These are phyloP conservation scores for Rhodomyrtus psidioides DNA, from an alignment of 441 rosid genomes.

Conservation along the genomic window DNA sequence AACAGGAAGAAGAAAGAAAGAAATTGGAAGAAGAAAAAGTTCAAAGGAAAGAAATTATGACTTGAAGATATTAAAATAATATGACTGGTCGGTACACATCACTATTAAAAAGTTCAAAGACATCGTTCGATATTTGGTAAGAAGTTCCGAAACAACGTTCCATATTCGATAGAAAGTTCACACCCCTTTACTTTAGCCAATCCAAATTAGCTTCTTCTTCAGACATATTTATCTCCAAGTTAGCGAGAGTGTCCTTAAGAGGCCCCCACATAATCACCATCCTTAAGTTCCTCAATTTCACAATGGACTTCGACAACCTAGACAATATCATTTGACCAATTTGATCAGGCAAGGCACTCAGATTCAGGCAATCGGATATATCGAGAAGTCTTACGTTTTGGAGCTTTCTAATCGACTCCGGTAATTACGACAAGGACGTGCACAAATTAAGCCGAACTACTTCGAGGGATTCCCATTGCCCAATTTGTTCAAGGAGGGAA, in stretches of 20 bases:
- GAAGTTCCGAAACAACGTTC: neutral
- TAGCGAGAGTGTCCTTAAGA: slow-evolving; percentile 1
- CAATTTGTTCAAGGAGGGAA: slow-evolving; percentile 35
- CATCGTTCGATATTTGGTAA: neutral
- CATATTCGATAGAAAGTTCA: too few species aligned
- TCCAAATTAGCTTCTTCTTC: slow-evolving; percentile 32
- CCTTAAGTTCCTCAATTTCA: slow-evolving; percentile 20
- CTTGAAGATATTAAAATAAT: neutral
- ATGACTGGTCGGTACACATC: neutral
- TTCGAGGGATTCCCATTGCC: slow-evolving; percentile 17
- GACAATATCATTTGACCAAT: slow-evolving; percentile 30
- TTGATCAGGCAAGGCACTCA: slow-evolving; percentile 28
- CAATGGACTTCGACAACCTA: slow-evolving; percentile 24
- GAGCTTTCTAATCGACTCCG: slow-evolving; percentile 32
- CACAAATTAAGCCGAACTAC: slow-evolving; percentile 42
- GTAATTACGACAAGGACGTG: slow-evolving; percentile 33
- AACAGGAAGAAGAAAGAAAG: too few species aligned
- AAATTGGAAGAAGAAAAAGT: too few species aligned
- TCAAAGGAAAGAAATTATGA: too few species aligned
- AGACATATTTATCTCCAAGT: slow-evolving; percentile 9
- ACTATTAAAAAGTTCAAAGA: neutral
- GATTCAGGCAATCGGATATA: slow-evolving; percentile 36
- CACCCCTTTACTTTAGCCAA: slow-evolving; percentile 1
- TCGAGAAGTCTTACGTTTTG: slow-evolving; percentile 26
- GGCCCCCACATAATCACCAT: slow-evolving; percentile 28